Evolutionary conservation across 1,284 basidiomycete genomes (phyloP).

Genomic region (Laetiporus sulphureus): DNA sequence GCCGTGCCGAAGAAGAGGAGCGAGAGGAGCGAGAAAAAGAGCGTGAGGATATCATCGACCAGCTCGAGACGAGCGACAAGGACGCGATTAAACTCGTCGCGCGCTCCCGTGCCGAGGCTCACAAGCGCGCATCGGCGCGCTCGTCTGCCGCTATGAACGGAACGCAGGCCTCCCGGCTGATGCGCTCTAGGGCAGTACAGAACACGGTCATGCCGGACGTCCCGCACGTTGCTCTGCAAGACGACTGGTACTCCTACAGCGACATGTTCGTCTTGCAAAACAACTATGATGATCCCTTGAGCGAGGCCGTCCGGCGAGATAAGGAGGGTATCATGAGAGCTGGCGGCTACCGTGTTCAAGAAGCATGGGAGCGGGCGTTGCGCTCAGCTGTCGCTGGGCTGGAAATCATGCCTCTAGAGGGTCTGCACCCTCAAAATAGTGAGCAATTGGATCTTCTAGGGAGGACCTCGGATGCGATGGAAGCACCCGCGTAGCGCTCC

Average conservation of each 20-base stretch:
- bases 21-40: constrained; percentile 72
- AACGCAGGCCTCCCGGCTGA: constrained; percentile 42
- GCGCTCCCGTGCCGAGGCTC: constrained; percentile 57
- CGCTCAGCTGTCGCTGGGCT: constrained; percentile 72
- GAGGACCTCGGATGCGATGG: no score
- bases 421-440: constrained; percentile 5
- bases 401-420: constrained; percentile 42
- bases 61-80: constrained; percentile 68
- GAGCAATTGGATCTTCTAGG: no score
- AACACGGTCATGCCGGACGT: constrained; percentile 62
- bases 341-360: constrained; percentile 76
- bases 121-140: constrained; percentile 51
- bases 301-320: constrained; percentile 71
- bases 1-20: constrained; percentile 68
- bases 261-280: constrained; percentile 51
- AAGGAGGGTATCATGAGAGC: constrained; percentile 76
- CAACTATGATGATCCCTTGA: constrained; percentile 64
- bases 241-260: constrained; percentile 70
- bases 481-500: no score
- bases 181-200: constrained; percentile 51
- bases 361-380: constrained; percentile 85
- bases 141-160: constrained; percentile 32
- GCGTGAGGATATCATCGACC: constrained; percentile 71
- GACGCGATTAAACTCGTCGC: constrained; percentile 65
- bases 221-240: constrained; percentile 70